Evolutionary conservation across 441 rosid genomes (phyloP).

Genomic region (Biscutella auriculata): DNA sequence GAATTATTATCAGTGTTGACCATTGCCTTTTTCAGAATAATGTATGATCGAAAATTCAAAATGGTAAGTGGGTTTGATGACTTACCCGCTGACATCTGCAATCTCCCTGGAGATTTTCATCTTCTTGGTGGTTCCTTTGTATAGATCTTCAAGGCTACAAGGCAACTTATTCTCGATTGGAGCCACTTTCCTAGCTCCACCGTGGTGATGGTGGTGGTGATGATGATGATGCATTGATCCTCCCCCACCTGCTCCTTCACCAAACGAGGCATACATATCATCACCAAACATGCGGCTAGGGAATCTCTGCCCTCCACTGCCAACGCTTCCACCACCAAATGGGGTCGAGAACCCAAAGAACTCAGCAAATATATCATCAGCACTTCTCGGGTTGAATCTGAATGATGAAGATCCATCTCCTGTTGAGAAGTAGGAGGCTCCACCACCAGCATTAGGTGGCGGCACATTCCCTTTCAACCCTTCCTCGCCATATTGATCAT

Average conservation of each 20-base stretch:
- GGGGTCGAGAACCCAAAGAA: constrained; percentile 55
- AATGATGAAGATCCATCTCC: constrained; percentile 49
- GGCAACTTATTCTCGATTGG: constrained; percentile 57
- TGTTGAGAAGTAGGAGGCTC: constrained; percentile 36
- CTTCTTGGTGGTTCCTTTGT: constrained; percentile 64
- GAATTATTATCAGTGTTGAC: background rate
- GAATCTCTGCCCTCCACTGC: constrained; percentile 19
- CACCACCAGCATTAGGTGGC: constrained; percentile 39
- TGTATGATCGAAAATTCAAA: background rate
- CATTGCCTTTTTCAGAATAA: background rate
- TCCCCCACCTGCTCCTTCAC: constrained; percentile 40
- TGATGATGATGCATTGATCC: constrained; percentile 37
- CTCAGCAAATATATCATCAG: constrained; percentile 61
- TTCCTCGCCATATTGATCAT: constrained; percentile 85
- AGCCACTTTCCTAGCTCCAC: constrained; percentile 46
- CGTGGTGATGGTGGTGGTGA: constrained; percentile 19
- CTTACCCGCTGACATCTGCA: constrained; percentile 50
- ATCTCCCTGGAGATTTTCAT: constrained; percentile 77
- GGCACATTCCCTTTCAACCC: constrained; percentile 66
- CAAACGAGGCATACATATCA: constrained; percentile 35
- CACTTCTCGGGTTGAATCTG: constrained; percentile 47
- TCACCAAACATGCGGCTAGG: constrained; percentile 49
- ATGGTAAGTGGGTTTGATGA: background rate
- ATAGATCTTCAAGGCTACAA: constrained; percentile 80
- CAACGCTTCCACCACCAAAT: constrained; percentile 33